Evolutionary conservation across 805 yeast species (phyloP).

Genomic region (Yamadazyma tumulicola): DNA sequence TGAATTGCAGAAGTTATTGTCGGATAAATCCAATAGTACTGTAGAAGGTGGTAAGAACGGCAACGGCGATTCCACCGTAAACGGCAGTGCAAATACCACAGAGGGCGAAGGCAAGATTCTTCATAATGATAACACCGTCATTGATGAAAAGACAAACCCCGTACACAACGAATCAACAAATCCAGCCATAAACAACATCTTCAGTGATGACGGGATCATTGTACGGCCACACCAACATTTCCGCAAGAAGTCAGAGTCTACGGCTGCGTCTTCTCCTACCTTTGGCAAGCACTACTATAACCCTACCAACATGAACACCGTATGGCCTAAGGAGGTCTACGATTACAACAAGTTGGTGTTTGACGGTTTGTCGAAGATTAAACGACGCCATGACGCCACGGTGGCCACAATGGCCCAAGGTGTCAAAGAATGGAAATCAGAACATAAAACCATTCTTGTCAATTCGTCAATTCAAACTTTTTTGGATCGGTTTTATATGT

Average conservation of each 20-base stretch:
- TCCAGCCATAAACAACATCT: slow-evolving; percentile 38
- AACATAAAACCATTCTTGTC: slow-evolving; percentile 45
- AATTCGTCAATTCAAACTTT: slow-evolving; percentile 76
- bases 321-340: slow-evolving; percentile 73
- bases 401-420: slow-evolving; percentile 92
- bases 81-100: slow-evolving; percentile 16
- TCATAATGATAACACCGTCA: slow-evolving; percentile 12
- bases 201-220: slow-evolving; percentile 52
- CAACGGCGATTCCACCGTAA: neutral
- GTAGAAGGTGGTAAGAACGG: neutral
- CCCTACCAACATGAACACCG: slow-evolving; percentile 49
- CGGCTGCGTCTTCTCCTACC: slow-evolving; percentile 29
- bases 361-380: slow-evolving; percentile 65
- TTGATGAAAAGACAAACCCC: slow-evolving; percentile 18
- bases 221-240: slow-evolving; percentile 20
- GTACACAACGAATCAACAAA: slow-evolving; percentile 27
- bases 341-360: slow-evolving; percentile 67
- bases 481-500: slow-evolving; percentile 83
- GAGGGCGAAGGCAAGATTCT: slow-evolving; percentile 10
- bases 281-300: slow-evolving; percentile 47
- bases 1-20: slow-evolving; percentile 36
- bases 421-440: slow-evolving; percentile 81
- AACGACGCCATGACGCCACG: slow-evolving; percentile 85
- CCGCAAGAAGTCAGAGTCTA: slow-evolving; percentile 4
- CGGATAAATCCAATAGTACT: neutral